Base-by-base conservation (phyloP, 2,329 filamentous ascomycete genomes). In the Talaromyces funiculosus region DNA sequence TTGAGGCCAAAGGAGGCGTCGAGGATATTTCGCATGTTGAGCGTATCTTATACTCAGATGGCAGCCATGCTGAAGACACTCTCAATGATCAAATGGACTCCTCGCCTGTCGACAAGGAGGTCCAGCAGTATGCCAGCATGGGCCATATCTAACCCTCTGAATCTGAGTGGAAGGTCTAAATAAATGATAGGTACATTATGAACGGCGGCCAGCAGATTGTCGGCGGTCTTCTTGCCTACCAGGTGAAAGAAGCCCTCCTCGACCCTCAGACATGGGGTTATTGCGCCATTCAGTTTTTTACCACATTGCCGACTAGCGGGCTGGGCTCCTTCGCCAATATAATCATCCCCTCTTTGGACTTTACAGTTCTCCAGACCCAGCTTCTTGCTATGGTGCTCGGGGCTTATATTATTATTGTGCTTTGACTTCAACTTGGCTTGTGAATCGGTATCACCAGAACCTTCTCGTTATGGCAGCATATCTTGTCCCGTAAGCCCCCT, bases 281-380 rank as follows among this genome's bases (percentile, higher is more conserved):
- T 68, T 82, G 81, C 47, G 73, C 84, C 6, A 86, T 91, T 51
- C 82, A 86, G 57, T 77, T 92, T 22, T 88, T 85, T 73, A 90
- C 89, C 0, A 91, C 88, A 0, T 77, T 92, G 1, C 89, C 88
- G 0, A 91, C 88, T 0, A 86, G 83, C 20, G 88, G 89, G 0
- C 81, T 92, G 0, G 88, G 89, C 6, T 85, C 85, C 0, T 92
- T 90, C 69, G 85, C 87, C 58, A 87, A 87, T 64, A 87, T 92
- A 66, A 87, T 92, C 67, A 90, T 92, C 72, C 83, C 81, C 59
- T 78, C 80, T n/a, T 86, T 92, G 61, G 75, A 86, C 0, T 92
- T 91, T 67, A 80, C 76, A 0, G 76, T 78, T 0, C 77, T 90
- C 6, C 76, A 92, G 72, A 90, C 88, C 0, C 88, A 91, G 73